Evolutionary conservation across 805 yeast genomes (phyloP).

Genomic region (Starmerella floricola): DNA sequence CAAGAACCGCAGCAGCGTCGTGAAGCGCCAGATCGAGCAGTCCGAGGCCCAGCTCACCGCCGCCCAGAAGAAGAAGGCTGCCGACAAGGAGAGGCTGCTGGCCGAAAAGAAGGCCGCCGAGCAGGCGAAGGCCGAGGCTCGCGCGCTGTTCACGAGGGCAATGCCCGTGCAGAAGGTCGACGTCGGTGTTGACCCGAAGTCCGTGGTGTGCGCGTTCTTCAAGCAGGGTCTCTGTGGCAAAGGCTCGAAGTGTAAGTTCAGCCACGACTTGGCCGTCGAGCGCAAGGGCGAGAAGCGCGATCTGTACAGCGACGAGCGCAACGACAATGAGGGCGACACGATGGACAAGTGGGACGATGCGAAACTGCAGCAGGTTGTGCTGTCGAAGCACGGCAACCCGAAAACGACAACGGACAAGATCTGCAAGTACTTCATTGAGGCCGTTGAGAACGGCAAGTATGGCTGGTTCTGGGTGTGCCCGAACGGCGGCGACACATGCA

Average conservation of each 20-base stretch:
- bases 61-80: conserved; percentile 57
- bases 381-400: conserved; percentile 89
- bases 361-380: conserved; percentile 72
- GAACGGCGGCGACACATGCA: conserved; percentile 83
- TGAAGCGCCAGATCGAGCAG: conserved; percentile 59
- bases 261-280: conserved; percentile 77
- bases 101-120: conserved; percentile 87
- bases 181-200: conserved; percentile 94
- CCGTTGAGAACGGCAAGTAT: conserved; percentile 92
- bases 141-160: conserved; percentile 54
- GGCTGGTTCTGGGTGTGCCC: conserved; percentile 99
- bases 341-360: conserved; percentile 98
- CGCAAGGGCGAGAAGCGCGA: conserved; percentile 85
- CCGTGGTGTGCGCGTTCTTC: conserved; percentile 80
- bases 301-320: conserved; percentile 78
- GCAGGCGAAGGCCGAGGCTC: conserved; percentile 76
- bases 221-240: conserved; percentile 70
- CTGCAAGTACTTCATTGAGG: conserved; percentile 88
- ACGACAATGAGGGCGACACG: conserved; percentile 59
- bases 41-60: conserved; percentile 52
- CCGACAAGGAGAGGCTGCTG: conserved; percentile 51
- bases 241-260: conserved; percentile 66
- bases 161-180: conserved; percentile 75
- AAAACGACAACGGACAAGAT: conserved; percentile 89
- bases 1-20: conserved; percentile 86